Evolutionary conservation across 371 early-diverging fungal species (phyloP).

Genomic region (Rhizopus stolonifer): DNA sequence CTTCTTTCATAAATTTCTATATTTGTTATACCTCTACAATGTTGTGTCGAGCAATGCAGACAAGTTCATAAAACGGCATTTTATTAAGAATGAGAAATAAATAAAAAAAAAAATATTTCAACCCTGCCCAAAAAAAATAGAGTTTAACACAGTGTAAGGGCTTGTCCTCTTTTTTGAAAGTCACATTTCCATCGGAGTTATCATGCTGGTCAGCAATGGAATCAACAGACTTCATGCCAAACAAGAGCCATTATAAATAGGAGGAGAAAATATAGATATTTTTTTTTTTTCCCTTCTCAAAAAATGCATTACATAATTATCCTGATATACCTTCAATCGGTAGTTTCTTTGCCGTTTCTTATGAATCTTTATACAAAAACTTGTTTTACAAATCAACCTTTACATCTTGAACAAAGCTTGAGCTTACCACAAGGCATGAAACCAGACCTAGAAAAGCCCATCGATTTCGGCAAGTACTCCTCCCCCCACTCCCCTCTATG

Average conservation of each 20-base stretch:
- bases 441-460: not conserved
- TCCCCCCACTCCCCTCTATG: too few relatives aligned
- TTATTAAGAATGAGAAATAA: not conserved
- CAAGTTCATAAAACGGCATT: slow-evolving; percentile 74
- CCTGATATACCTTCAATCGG: not conserved
- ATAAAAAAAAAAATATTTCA: slow-evolving; percentile 1
- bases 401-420: not conserved
- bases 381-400: not conserved
- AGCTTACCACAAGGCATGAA: slow-evolving; percentile 3
- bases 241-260: not conserved
- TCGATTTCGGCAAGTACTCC: slow-evolving; percentile 15
- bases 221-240: not conserved
- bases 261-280: too few relatives aligned
- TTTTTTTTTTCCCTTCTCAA: not conserved
- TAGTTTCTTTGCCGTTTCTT: too few relatives aligned
- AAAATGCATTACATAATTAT: not conserved
- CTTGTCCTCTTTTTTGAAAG: not conserved
- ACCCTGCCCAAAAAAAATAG: slow-evolving; percentile 1
- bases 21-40: slow-evolving; percentile 48
- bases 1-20: not conserved
- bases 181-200: not conserved
- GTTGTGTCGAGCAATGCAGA: slow-evolving; percentile 63
- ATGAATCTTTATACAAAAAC: too few relatives aligned
- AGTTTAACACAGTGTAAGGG: not conserved
- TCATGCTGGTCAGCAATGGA: not conserved